A percentile compares a stretch with the other conserved stretches of the same genome.
These are phyloP conservation scores for Tricholoma sp. DNA, from an alignment of 768 basidiomycete genomes.

Conservation along the genomic window DNA sequence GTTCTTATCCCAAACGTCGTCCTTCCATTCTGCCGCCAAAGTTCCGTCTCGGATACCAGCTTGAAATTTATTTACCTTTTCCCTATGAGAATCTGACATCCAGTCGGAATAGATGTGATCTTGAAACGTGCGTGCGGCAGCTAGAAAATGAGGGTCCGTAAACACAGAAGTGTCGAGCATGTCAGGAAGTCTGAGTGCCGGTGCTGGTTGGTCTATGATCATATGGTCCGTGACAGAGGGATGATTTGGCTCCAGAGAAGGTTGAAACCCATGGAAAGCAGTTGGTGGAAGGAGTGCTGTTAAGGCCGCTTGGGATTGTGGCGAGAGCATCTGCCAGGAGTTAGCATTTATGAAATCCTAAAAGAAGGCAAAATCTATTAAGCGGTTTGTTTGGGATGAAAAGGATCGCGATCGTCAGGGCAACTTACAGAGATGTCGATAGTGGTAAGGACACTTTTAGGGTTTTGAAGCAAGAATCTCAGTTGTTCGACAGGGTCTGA, in stretches of 20 bases:
- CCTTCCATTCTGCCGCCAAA: conserved; percentile 57
- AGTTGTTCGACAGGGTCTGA: conserved; percentile 30
- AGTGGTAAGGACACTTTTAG: conserved; percentile 44
- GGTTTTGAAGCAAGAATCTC: conserved; percentile 36
- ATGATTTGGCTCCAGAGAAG: conserved; percentile 31
- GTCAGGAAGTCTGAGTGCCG: conserved; percentile 6
- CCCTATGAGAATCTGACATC: conserved; percentile 38
- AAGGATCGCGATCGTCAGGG: conserved; percentile 6
- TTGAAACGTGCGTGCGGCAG: conserved; percentile 53
- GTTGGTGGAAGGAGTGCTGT: conserved; percentile 41
- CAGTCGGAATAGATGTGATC: conserved; percentile 54
- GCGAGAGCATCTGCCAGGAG: conserved; percentile 43
- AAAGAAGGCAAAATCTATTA: conserved; percentile 20
- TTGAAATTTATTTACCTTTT: conserved; percentile 37
- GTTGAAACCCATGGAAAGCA: conserved; percentile 31
- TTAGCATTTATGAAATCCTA: conserved; percentile 45
- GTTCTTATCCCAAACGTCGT: conserved; percentile 52
- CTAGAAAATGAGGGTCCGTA: conserved; percentile 47
- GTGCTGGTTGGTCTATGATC: conserved; percentile 11
- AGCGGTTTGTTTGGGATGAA: conserved; percentile 15
- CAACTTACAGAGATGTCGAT: conserved; percentile 47
- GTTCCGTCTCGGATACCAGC: conserved; percentile 40
- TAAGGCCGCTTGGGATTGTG: conserved; percentile 32
- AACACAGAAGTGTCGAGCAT: conserved; percentile 37
- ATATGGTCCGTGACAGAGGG: conserved; percentile 24